Base-by-base conservation (phyloP, 75 land plant species). In the Picea glauca region DNA sequence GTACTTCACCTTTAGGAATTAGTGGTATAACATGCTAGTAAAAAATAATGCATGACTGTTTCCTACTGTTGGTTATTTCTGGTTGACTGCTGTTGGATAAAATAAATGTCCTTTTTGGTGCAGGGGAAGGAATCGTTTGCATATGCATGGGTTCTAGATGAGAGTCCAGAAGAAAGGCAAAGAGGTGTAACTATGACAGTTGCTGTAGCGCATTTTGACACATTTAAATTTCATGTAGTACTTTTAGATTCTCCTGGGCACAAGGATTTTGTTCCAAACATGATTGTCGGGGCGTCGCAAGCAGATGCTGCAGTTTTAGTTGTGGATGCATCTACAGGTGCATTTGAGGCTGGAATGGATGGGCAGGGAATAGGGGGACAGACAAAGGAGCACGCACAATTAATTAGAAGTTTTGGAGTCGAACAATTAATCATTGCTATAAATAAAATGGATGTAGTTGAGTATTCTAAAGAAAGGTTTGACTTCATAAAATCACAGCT, bases 61-160 rank as follows among this genome's bases (percentile, higher is more conserved):
- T 38, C 2, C 50, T 43, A 46, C 23, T 70, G 50, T 23, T 8
- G 23, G 21, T 43, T 33, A 66, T 9, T 50, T 50, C 56, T 70
- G 43, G 74, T 70, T n/a, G 23, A 11, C 50, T 43, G 74, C 13
- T 70, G 50, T 13, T 43, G 23, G 12, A n/a, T 66, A 66, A 66
- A 64, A 66, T 40, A n/a, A 58, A 13, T 85, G 33, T 78, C 32
- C 63, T 56, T 75, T 77, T 66, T 77, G n/a, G 60, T 79, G 11
- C 98, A 98, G 99, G 99, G 99, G 13, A 98, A 98, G 72, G 94
- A 98, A 18, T 98, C 99, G 20, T 98, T 98, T 89, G 88, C 98
- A 59, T 94, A 94, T 89, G 99, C 99, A 62, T 98, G 98, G 98
- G 98, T 90, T 54, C 78, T 98, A 78, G 99, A 98, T 86, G 98